phyloP scores from a whole-genome alignment of 495 filamentous ascomycete genomes.

The Usnea hakonensis region DNA sequence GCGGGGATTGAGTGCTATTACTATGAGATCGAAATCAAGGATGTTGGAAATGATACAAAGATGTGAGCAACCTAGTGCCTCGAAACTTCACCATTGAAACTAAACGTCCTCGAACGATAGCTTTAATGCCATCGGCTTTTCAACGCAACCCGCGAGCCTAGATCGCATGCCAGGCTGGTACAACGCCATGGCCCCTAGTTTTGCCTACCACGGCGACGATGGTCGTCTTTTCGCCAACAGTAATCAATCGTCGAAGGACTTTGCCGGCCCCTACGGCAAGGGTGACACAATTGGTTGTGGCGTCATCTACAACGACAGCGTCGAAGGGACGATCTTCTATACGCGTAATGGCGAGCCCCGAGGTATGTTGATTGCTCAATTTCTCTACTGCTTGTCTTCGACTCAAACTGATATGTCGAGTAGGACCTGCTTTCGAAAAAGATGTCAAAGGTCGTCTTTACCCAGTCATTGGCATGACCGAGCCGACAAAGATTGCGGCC shows the following conservation, averaged over 20 bases:
- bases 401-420: background rate
- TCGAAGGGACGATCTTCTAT: background rate
- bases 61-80: background rate
- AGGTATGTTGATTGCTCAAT: background rate
- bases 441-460: background rate
- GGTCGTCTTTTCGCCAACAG: background rate
- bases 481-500: background rate
- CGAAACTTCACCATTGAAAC: too few species aligned
- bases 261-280: background rate
- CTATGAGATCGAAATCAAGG: background rate
- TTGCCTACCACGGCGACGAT: background rate
- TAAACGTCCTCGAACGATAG: background rate
- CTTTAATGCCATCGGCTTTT: background rate
- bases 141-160: background rate
- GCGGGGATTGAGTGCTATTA: background rate
- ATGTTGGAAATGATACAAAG: background rate
- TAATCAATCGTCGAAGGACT: background rate
- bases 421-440: background rate
- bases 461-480: background rate
- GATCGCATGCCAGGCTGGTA: constrained; percentile 3
- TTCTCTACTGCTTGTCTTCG: background rate
- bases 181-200: background rate
- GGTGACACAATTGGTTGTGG: constrained; percentile 1
- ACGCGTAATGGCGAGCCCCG: background rate
- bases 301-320: background rate